Conservation (phyloP, 768 basidiomycete species). For the Amanita exitialis region DNA sequence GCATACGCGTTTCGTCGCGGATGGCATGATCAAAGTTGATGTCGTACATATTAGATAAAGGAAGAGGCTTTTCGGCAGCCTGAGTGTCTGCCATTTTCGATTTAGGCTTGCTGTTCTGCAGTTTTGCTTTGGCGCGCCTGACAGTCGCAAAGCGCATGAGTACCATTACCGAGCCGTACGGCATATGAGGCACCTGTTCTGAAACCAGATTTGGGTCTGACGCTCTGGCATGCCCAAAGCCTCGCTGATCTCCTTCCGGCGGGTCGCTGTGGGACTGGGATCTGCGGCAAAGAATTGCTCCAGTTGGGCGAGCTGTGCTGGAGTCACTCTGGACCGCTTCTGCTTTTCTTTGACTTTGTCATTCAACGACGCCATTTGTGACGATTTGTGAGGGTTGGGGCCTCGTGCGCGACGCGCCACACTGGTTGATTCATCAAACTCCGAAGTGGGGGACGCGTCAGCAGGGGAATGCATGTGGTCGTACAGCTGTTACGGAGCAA, state of each 20-base stretch:
- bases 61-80: constrained; percentile 41
- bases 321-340: constrained; percentile 71
- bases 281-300: constrained; percentile 63
- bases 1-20: constrained; percentile 71
- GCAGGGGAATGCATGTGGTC: no score
- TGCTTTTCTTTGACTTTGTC: constrained; percentile 41
- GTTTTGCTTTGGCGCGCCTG: constrained; percentile 78
- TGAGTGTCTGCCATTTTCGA: constrained; percentile 23
- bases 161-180: background rate
- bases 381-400: background rate
- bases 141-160: background rate
- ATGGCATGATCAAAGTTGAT: constrained; percentile 54
- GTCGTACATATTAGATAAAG: constrained; percentile 41
- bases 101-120: constrained; percentile 48
- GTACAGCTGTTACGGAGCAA: background rate
- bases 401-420: no score
- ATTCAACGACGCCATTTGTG: background rate
- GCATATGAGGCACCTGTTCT: constrained; percentile 52
- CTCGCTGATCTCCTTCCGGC: constrained; percentile 65
- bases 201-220: constrained; percentile 87
- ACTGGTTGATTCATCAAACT: background rate
- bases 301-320: constrained; percentile 68
- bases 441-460: background rate
- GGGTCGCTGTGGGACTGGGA: constrained; percentile 60
- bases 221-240: constrained; percentile 76